Conservation (phyloP, 768 basidiomycete genomes). For the Kwoniella shandongensis region DNA sequence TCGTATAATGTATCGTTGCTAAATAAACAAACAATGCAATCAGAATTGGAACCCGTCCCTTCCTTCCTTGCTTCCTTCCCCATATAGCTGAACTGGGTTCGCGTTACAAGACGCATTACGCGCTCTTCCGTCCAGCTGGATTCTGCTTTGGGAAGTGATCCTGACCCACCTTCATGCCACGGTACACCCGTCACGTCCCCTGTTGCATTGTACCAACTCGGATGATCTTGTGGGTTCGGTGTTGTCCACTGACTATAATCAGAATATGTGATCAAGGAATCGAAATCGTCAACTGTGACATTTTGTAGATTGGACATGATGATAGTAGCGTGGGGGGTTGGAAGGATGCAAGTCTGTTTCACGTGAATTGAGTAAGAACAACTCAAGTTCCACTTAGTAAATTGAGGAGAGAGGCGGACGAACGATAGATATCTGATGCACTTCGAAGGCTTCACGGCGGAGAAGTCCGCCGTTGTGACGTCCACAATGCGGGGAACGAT, state of each 20-base stretch:
- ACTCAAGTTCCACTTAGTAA: too few species aligned
- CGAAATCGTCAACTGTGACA: constrained; percentile 53
- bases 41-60: background rate
- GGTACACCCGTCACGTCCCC: constrained; percentile 35
- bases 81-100: too few species aligned
- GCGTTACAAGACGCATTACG: too few species aligned
- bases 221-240: constrained; percentile 49
- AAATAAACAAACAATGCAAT: background rate
- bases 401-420: too few species aligned
- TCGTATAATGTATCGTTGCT: constrained; percentile 52
- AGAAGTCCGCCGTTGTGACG: too few species aligned
- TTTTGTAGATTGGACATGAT: constrained; percentile 13
- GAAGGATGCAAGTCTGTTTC: too few species aligned
- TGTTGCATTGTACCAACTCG: constrained; percentile 43
- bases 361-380: too few species aligned
- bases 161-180: constrained; percentile 48
- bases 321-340: background rate
- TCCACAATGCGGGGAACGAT: too few species aligned
- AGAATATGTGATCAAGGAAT: constrained; percentile 42
- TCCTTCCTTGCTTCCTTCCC: background rate
- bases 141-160: background rate
- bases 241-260: constrained; percentile 49
- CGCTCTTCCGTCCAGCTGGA: too few species aligned
- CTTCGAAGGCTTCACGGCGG: too few species aligned
- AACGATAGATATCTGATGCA: too few species aligned